Evolutionary conservation across 495 filamentous ascomycete genomes (phyloP), one percentile per base, ranked within the genome.

Genomic region (Penicillium dipodomyicola): DNA sequence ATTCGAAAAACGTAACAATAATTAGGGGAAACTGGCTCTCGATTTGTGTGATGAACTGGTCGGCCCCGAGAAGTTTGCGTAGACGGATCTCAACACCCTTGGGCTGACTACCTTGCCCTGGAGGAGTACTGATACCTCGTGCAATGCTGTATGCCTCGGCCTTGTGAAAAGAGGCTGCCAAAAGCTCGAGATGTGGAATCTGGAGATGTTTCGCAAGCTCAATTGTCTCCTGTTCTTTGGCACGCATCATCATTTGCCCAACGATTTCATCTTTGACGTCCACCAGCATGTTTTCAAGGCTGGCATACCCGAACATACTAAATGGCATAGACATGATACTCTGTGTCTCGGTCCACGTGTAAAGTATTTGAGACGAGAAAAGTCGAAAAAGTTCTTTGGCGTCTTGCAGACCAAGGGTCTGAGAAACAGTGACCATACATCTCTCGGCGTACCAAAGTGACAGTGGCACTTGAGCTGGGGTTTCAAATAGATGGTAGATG

Each of bases 401-500:
- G 39, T 82, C 77, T 33, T 75, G 65, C 33, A 97, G 80, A 3
- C 81, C 76, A 37, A 96, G 77, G 6, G 80, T 73, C 41, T 68
- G 73, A 5, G 91, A 82, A 23, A 97, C 82, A 43, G 80, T 74
- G n/a, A 57, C 59, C 43, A 96, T 71, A 64, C 89, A 92, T 48
- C 78, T 81, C 46, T 80, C 80, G 2, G 93, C 91, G 72, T 97
- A 87, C 35, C 71, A 72, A 42, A 80, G 70, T 20, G 87, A 86
- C 11, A 71, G 66, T 15, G 81, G 74, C 2, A 93, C 80, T 40
- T 81, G 81, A 6, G 86, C 91, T 1, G 94, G 85, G 0, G 84
- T 91, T 69, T 97, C 94, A 61, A 96, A 94, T 22, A 96, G 91
- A 69, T 92, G 87, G 68, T 96, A 97, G 19, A 96, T 87, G 58